Conservation (phyloP, 441 rosid species). For the Rhodomyrtus psidioides region DNA sequence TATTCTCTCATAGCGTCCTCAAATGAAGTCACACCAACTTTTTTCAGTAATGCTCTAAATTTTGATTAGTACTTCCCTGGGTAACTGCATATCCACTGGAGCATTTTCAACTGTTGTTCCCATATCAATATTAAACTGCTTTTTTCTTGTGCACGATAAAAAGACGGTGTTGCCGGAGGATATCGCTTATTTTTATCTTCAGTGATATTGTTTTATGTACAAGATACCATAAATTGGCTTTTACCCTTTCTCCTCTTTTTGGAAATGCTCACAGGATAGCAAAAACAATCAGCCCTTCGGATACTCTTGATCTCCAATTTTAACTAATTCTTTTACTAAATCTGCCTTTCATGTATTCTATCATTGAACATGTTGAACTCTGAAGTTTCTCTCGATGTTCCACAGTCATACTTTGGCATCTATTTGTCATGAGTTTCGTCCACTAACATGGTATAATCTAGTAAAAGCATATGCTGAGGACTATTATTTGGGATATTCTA, state of each 20-base stretch:
- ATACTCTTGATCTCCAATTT: background rate
- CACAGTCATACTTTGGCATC: background rate
- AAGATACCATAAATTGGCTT: background rate
- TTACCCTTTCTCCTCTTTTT: background rate
- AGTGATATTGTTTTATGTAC: background rate
- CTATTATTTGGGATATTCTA: background rate
- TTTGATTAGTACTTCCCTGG: background rate
- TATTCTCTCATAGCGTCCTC: accelerated
- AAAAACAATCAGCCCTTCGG: background rate
- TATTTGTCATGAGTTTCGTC: background rate
- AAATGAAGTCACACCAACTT: background rate
- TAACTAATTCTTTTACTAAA: background rate
- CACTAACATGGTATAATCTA: background rate
- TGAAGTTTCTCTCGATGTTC: background rate
- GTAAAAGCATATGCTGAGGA: background rate
- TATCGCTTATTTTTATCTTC: background rate
- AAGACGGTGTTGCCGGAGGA: background rate
- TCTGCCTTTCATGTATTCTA: background rate
- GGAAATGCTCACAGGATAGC: background rate
- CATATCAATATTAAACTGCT: background rate
- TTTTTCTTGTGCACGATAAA: background rate
- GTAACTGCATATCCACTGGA: background rate
- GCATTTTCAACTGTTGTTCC: background rate
- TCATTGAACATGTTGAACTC: background rate
- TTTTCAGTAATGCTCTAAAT: background rate